Conservation (phyloP, 495 filamentous ascomycete species). For the Delitschia confertaspora region DNA sequence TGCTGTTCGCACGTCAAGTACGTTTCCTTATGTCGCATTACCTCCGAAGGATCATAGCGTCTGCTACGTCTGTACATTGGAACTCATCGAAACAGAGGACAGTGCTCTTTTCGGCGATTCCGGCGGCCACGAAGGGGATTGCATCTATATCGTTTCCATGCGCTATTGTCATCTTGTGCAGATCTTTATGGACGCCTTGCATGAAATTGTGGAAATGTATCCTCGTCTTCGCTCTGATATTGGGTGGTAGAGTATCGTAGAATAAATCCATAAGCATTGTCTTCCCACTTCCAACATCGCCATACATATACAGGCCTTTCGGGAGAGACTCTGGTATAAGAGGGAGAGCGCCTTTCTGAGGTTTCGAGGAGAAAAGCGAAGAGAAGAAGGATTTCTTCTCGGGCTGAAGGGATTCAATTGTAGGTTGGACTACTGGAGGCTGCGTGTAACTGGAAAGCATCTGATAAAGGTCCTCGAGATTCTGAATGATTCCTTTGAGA, state of each 20-base stretch:
- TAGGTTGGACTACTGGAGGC: conserved; percentile 66
- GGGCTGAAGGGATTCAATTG: conserved; percentile 57
- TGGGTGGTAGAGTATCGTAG: conserved; percentile 79
- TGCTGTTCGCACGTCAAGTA: neutral
- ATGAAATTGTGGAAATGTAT: conserved; percentile 99
- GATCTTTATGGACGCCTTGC: conserved; percentile 90
- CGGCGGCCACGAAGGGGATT: conserved; percentile 84
- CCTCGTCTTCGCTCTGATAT: conserved; percentile 77
- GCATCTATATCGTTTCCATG: conserved; percentile 88
- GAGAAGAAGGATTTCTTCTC: conserved; percentile 58
- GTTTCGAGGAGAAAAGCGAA: conserved; percentile 53
- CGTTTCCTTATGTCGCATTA: conserved; percentile 28
- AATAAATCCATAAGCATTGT: conserved; percentile 99
- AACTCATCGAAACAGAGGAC: conserved; percentile 98
- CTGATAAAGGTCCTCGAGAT: conserved; percentile 80
- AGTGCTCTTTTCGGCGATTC: conserved; percentile 74
- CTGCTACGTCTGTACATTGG: conserved; percentile 96
- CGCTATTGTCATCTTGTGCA: conserved; percentile 82
- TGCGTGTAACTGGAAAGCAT: conserved; percentile 66
- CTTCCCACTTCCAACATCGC: conserved; percentile 96
- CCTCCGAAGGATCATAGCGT: conserved; percentile 93
- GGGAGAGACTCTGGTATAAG: conserved; percentile 64
- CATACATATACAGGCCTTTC: conserved; percentile 87
- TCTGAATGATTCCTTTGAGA: conserved; percentile 69
- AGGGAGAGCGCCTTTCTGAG: conserved; percentile 29